phyloP scores from a whole-genome alignment of 371 early-diverging fungal genomes.

The Lichtheimia hyalospora region DNA sequence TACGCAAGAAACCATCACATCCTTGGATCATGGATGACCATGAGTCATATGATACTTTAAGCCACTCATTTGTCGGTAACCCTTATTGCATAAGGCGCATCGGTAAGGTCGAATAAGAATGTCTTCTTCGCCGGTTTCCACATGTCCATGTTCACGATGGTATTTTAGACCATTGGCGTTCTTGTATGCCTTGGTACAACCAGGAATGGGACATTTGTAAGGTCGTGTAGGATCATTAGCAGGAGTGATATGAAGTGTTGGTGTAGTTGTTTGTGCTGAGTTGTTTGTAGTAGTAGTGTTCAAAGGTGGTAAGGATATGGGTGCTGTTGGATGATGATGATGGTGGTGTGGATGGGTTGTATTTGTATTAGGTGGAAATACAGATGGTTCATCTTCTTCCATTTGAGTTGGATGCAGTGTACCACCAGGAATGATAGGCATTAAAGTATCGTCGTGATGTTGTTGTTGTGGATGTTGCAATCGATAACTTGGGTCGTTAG shows the following conservation, averaged over 20 bases:
- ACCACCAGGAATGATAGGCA: background rate
- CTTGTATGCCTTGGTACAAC: constrained; percentile 16
- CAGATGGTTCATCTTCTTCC: background rate
- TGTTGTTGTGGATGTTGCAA: background rate
- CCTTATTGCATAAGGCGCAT: constrained; percentile 78
- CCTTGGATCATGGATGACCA: constrained; percentile 1
- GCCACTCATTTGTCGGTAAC: constrained; percentile 92
- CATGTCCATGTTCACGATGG: constrained; percentile 16
- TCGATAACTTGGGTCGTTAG: background rate
- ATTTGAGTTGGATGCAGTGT: too few species aligned
- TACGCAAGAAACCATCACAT: background rate
- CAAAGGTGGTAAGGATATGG: background rate
- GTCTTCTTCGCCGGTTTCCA: constrained; percentile 13
- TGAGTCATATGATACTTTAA: constrained; percentile 78
- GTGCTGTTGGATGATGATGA: background rate
- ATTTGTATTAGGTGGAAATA: background rate
- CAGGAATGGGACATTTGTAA: constrained; percentile 29
- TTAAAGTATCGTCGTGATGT: background rate
- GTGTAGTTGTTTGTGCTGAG: background rate
- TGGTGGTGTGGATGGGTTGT: background rate
- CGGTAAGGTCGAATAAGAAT: constrained; percentile 55
- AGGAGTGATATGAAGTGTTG: background rate
- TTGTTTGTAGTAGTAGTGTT: background rate
- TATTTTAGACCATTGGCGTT: constrained; percentile 18
- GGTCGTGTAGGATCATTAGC: constrained; percentile 15